Conservation (phyloP, 345 rosid genomes). For the Melaleuca alternifolia region DNA sequence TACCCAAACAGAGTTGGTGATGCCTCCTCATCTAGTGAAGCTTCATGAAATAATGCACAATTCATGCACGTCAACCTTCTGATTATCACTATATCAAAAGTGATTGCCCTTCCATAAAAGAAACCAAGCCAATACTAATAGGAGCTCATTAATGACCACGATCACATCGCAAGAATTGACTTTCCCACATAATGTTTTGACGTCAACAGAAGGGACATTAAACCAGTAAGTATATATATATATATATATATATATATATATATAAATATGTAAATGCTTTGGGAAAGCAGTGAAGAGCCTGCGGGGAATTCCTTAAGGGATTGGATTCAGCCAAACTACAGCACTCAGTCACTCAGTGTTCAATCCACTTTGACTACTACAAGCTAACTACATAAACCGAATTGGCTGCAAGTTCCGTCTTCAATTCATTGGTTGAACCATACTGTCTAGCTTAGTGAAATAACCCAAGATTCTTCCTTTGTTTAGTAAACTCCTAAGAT, state of each 20-base stretch:
- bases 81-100: not conserved
- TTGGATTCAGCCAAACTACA: not conserved
- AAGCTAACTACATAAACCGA: not conserved
- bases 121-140: not conserved
- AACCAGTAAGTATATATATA: not conserved
- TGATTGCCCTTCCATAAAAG: not conserved
- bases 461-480: not conserved
- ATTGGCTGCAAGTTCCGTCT: not conserved
- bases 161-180: not conserved
- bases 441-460: not conserved
- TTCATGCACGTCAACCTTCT: not conserved
- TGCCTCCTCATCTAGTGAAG: not conserved
- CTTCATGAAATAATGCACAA: not conserved
- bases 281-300: not conserved
- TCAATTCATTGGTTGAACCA: not conserved
- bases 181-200: not conserved
- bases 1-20: not conserved
- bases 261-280: not conserved
- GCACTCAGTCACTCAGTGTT: not conserved
- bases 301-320: not conserved
- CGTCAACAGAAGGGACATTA: not conserved
- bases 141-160: not conserved
- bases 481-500: not conserved
- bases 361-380: not conserved
- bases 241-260: fast-evolving